Evolutionary conservation across 495 filamentous ascomycete species (phyloP).

Genomic region (Xylaria sp.): DNA sequence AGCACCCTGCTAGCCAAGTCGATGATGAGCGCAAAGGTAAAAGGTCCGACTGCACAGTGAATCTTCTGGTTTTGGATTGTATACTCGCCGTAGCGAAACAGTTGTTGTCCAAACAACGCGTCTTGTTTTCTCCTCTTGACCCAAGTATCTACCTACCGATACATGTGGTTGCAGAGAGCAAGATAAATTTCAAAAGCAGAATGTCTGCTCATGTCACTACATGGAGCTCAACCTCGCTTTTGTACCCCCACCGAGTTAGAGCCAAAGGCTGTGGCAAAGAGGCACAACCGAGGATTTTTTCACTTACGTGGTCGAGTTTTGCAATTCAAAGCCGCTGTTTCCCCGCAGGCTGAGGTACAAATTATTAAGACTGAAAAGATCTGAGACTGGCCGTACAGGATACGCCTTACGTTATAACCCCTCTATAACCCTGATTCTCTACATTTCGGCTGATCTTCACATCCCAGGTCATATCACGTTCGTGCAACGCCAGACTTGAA

Average conservation of each 20-base stretch:
- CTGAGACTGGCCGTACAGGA: slow-evolving; percentile 51
- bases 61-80: slow-evolving; percentile 46
- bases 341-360: slow-evolving; percentile 51
- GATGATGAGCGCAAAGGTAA: slow-evolving; percentile 69
- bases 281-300: slow-evolving; percentile 20
- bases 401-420: not conserved
- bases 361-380: slow-evolving; percentile 61
- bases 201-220: slow-evolving; percentile 31
- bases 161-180: slow-evolving; percentile 29
- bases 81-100: slow-evolving; percentile 33
- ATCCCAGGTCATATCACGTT: slow-evolving; percentile 13
- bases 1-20: slow-evolving; percentile 38
- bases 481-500: slow-evolving; percentile 6
- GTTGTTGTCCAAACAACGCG: slow-evolving; percentile 32
- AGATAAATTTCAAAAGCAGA: slow-evolving; percentile 40
- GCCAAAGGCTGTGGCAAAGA: slow-evolving; percentile 60
- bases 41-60: slow-evolving; percentile 64
- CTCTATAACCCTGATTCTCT: not conserved
- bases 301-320: slow-evolving; percentile 22
- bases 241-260: slow-evolving; percentile 37
- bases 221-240: slow-evolving; percentile 46
- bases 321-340: slow-evolving; percentile 46
- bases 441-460: slow-evolving; percentile 18
- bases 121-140: slow-evolving; percentile 27
- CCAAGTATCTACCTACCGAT: slow-evolving; percentile 31